A percentile compares a stretch with the other conserved stretches of the same genome.
These are phyloP conservation scores for grape (Vitis vinifera) DNA, from an alignment of 164 flowering plant species.

Conservation along the genomic window ASM3070453v1 NC_081821.1:5569001-5569500, in stretches of 20 bases:
- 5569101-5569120: too few species aligned
- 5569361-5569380: slow-evolving; percentile 47
- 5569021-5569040: neutral
- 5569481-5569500: neutral
- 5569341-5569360: slow-evolving; percentile 22
- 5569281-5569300: slow-evolving; percentile 27
- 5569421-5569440: neutral
- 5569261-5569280: slow-evolving; percentile 22
- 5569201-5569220: slow-evolving; percentile 26
- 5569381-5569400: slow-evolving; percentile 28
- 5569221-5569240: too few species aligned
- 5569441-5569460: neutral
- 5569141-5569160: slow-evolving; percentile 14
- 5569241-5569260: too few species aligned
- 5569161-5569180: slow-evolving; percentile 8
- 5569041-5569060: neutral
- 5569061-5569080: too few species aligned
- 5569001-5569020: too few species aligned
- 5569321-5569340: slow-evolving; percentile 2
- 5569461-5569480: slow-evolving; percentile 7
- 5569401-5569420: slow-evolving; percentile 37
- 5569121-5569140: neutral
- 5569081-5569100: too few species aligned
- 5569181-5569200: slow-evolving; percentile 9
- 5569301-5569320: slow-evolving; percentile 27